phyloP scores from a whole-genome alignment of 2,329 filamentous ascomycete species.

The Beauveria varroae region DNA sequence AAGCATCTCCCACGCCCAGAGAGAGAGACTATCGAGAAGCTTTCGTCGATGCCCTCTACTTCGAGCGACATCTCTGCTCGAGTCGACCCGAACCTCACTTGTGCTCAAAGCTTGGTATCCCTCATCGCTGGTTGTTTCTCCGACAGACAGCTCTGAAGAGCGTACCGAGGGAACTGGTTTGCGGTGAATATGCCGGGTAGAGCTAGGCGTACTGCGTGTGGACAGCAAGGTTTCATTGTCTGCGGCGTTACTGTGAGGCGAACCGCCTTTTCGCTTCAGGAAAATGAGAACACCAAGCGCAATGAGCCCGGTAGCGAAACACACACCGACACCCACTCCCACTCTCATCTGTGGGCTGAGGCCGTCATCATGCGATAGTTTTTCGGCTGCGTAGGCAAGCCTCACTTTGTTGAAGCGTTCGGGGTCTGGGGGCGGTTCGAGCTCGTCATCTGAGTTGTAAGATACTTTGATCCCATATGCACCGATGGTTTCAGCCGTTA shows the following conservation, averaged over 20 bases:
- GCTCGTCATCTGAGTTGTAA: not conserved
- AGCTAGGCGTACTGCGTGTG: not conserved
- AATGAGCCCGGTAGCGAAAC: not conserved
- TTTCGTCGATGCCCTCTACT: not conserved
- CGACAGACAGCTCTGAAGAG: not conserved
- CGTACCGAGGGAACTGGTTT: not conserved
- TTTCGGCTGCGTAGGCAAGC: not conserved
- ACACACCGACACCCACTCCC: not conserved
- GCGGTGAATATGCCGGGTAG: not conserved
- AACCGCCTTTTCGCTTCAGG: not conserved
- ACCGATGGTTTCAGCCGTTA: not conserved
- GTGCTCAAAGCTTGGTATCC: not conserved
- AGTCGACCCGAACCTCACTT: not conserved
- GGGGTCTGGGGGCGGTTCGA: not conserved
- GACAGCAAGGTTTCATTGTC: not conserved
- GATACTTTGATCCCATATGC: not conserved
- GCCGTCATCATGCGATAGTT: not conserved
- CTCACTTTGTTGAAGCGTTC: conserved; percentile 1
- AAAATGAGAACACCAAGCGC: not conserved
- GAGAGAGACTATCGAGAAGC: not conserved
- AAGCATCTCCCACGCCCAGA: conserved; percentile 2
- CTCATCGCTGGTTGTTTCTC: not conserved
- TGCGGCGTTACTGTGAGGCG: not conserved
- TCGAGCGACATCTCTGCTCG: not conserved
- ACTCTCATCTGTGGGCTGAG: not conserved